Evolutionary conservation across 148 eudicot species (phyloP), one percentile per base, ranked within the genome.

Genomic region (Dianthus caryophyllus): DNA sequence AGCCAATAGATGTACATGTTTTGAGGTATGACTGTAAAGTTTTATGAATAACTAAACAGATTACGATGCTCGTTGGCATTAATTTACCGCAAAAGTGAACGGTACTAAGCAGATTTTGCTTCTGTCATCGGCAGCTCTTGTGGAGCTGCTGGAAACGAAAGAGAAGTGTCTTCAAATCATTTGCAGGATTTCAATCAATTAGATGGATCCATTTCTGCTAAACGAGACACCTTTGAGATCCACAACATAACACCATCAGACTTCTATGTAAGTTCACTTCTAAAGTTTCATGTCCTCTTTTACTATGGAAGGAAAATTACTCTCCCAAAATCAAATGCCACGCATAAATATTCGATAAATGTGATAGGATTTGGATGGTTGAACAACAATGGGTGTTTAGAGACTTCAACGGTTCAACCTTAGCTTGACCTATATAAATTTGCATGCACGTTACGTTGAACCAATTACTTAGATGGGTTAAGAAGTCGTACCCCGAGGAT

Each of bases 191-290:
- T 39, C 39, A 24, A 9, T n/a, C 7, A 14, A 39, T 38, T 67
- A 54, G 62, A 55, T 55, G 41, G 38, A 21, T 8, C 16, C 36
- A 41, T 43, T 6, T 39, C 47, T 38, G 21, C 31, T 68, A 38
- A n/a, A 24, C 61, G 43, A 68, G 52, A 68, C 50, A 24, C 20
- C 51, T 68, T 54, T 54, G 49, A 68, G 71, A 54, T 68, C 50
- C 71, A 68, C 39, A 54, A 55, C 24, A 36, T 68, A 58, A 68
- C 71, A 11, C 71, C 71, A 26, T 54, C 22, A 9, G 63, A 55
- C 52, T 68, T 54, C 47, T 68, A 68, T 38, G 71, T 68, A 68
- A 22, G 71, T 68, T 68, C 55, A 39, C 71, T 54, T 36, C 13
- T 6, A 38, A 22, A 6, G 41, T 13, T 51, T 53, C 30, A 29